These are phyloP conservation scores for Venturia oleaginea DNA, from an alignment of 2,329 filamentous ascomycete genomes.

Conservation along the genomic window DNA sequence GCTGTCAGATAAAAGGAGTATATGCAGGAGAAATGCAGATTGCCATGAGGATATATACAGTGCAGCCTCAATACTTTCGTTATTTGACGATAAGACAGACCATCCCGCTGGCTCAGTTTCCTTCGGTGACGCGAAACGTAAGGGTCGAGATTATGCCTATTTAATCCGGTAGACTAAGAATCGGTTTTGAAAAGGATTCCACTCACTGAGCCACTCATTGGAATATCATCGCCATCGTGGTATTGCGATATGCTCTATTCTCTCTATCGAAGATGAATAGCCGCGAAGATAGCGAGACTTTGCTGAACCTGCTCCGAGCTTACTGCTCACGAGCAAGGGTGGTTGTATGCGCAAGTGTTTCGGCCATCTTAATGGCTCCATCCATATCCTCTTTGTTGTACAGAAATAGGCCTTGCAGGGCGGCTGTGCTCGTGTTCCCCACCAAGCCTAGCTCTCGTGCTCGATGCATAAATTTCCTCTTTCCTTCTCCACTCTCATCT, in stretches of 20 bases:
- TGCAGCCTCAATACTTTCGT: no score
- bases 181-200: neutral
- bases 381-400: constrained; percentile 90
- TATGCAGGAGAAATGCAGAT: no score
- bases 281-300: neutral
- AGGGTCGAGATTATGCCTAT: no score
- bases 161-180: neutral
- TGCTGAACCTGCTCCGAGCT: neutral
- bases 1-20: no score
- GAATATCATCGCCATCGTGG: no score
- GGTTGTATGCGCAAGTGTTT: constrained; percentile 38
- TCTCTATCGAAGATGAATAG: neutral
- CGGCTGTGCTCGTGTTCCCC: constrained; percentile 70
- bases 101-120: no score
- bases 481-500: constrained; percentile 54
- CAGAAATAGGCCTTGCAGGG: constrained; percentile 86
- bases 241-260: neutral
- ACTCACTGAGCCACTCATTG: neutral
- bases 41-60: no score
- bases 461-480: constrained; percentile 59
- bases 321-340: neutral
- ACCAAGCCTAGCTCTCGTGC: constrained; percentile 65
- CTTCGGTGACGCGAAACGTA: no score
- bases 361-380: constrained; percentile 74
- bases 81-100: no score